Base-by-base conservation (phyloP, 192 early-diverging fungal genomes). In the Coemansia sp. region DNA sequence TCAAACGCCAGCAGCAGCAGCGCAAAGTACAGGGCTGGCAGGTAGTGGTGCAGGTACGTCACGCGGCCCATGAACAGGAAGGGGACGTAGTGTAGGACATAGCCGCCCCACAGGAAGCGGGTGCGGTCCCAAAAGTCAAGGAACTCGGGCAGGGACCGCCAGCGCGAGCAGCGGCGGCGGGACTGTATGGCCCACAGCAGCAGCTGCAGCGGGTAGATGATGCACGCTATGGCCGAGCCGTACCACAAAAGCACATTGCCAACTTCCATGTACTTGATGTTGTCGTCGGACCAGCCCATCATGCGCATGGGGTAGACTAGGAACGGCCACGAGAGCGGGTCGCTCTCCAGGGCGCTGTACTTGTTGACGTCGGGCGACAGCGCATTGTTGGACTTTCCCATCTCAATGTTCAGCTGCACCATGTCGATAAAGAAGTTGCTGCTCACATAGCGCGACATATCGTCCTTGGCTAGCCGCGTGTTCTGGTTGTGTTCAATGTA, bases 31-130 rank as follows among this genome's bases (percentile, higher is more conserved):
- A 85, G 81, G 4, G 86, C 82, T 1, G 92, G 93, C 39, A 96
- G 68, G 63, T 98, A 98, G 72, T 98, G 94, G 75, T 98, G 94
- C 49, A 98, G 60, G 66, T 95, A 98, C 5, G 93, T 78, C 40
- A 86, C 82, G 29, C 94, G 84, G 17, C 90, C 92, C 88, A 92
- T 90, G 33, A 91, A 47, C 61, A 88, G 94, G 78, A 95, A 96
- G 26, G 94, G 93, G 8, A 89, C 25, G 63, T 89, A 96, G 66
- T 96, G 94, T 47, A 94, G 63, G 14, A 73, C 54, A 86, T 90
- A 98, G 20, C 79, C 85, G 34, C 90, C 53, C 49, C 87, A 83
- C 54, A 96, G 79, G 77, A 94, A 94, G 26, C 89, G 89, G 25
- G 78, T 76, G 16, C 72, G 72, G 48, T 76, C 71, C 51, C 78